Evolutionary conservation across 257 asterid species (phyloP).

Genomic region (Avicennia marina): DNA sequence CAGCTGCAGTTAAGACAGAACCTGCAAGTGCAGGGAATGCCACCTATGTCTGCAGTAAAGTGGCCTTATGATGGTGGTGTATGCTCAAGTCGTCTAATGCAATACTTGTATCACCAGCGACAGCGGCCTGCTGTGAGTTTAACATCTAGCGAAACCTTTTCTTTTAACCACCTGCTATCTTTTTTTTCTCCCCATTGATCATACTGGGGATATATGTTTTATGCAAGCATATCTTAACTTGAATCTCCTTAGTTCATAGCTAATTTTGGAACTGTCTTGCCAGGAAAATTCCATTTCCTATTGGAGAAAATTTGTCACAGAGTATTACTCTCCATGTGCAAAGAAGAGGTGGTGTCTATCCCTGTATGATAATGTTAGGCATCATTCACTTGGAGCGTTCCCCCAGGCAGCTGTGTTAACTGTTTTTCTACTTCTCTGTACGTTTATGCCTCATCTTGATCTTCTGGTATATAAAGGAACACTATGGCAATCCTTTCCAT

Average conservation of each 20-base stretch:
- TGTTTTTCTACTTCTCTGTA: too few species aligned
- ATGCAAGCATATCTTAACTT: too few species aligned
- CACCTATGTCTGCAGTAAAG: conserved; percentile 54
- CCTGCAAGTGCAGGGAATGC: conserved; percentile 65
- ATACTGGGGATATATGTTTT: neutral
- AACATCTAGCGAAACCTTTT: too few species aligned
- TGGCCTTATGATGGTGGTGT: too few species aligned
- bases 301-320: conserved; percentile 96
- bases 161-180: too few species aligned
- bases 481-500: neutral
- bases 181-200: neutral
- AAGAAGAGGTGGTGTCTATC: conserved; percentile 99
- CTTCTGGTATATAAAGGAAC: conserved; percentile 3
- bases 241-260: too few species aligned
- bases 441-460: too few species aligned
- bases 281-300: conserved; percentile 87
- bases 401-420: conserved; percentile 94
- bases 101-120: conserved; percentile 85
- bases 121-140: conserved; percentile 80
- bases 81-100: conserved; percentile 96
- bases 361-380: too few species aligned
- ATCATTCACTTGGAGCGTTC: conserved; percentile 88
- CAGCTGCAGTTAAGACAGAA: conserved; percentile 66
- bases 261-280: conserved; percentile 6
- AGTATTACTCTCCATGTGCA: conserved; percentile 91